phyloP scores from a whole-genome alignment of 2,329 filamentous ascomycete species.

The Fusarium piperis region DNA sequence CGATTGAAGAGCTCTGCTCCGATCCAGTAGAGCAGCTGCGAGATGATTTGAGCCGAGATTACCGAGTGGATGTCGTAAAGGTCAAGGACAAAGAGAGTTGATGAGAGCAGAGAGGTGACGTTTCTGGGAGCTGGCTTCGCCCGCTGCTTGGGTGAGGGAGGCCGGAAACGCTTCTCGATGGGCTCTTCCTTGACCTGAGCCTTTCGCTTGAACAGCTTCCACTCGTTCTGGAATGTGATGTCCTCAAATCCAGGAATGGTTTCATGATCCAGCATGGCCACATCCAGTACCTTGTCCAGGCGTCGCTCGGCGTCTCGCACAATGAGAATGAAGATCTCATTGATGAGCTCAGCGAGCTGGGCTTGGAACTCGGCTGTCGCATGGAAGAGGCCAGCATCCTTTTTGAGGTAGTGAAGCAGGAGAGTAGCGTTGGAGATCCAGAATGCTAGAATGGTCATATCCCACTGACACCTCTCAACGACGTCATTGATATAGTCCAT shows the following conservation, averaged over 20 bases:
- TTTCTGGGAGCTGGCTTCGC: constrained; percentile 94
- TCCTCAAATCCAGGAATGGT: constrained; percentile 98
- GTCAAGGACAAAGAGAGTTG: constrained; percentile 95
- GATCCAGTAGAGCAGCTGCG: constrained; percentile 95
- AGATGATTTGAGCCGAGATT: constrained; percentile 89
- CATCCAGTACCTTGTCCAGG: constrained; percentile 94
- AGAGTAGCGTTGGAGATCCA: constrained; percentile 98
- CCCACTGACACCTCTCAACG: constrained; percentile 96
- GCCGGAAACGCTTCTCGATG: constrained; percentile 87
- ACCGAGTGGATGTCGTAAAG: constrained; percentile 99
- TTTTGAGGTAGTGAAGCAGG: constrained; percentile 95
- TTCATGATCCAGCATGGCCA: constrained; percentile 96
- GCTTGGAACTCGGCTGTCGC: constrained; percentile 90
- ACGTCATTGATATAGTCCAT: constrained; percentile 98
- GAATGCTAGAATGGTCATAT: constrained; percentile 99
- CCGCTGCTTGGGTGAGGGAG: constrained; percentile 90
- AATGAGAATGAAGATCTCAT: constrained; percentile 98
- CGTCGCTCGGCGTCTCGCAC: constrained; percentile 94
- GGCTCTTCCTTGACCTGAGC: constrained; percentile 90
- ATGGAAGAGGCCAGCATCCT: constrained; percentile 83
- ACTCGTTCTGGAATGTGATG: constrained; percentile 96
- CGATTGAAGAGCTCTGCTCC: constrained; percentile 97
- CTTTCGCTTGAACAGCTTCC: constrained; percentile 96
- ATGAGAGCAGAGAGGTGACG: constrained; percentile 93
- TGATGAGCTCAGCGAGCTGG: constrained; percentile 92